Percentiles rank a stretch among this genome's conserved stretches.
Evolutionary conservation across 2,329 filamentous ascomycete species (phyloP).

Genomic region (Colletotrichum caudatum): DNA sequence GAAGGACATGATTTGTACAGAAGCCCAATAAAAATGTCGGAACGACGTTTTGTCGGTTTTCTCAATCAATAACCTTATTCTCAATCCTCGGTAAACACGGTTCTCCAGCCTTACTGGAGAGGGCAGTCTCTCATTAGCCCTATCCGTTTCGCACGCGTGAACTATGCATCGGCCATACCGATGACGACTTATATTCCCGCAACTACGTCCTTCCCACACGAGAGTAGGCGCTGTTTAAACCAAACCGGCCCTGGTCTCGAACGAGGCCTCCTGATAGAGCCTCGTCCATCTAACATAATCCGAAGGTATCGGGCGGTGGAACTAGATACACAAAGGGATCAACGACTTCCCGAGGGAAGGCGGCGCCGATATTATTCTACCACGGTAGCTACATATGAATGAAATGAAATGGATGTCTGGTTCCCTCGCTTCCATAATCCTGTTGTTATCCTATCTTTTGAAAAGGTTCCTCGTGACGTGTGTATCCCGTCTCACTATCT

Average conservation of each 20-base stretch:
- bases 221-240: not conserved
- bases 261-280: not conserved
- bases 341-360: conserved; percentile 10
- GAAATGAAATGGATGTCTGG: conserved; percentile 42
- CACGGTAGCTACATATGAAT: conserved; percentile 37
- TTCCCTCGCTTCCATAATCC: conserved; percentile 20
- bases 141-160: conserved; percentile 7
- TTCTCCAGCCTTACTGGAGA: not conserved
- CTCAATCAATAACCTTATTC: conserved; percentile 16
- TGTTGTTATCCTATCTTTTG: too few relatives aligned
- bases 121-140: not conserved
- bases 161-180: not conserved
- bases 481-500: not conserved
- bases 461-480: not conserved
- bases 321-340: conserved; percentile 18
- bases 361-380: conserved; percentile 22
- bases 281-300: not conserved
- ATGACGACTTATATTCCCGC: not conserved
- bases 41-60: conserved; percentile 30
- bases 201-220: not conserved
- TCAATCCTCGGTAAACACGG: conserved; percentile 18
- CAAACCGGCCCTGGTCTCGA: not conserved
- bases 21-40: conserved; percentile 18
- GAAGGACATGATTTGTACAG: conserved; percentile 20
- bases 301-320: conserved; percentile 5